Evolutionary conservation across 257 asterid species (phyloP).

Genomic region (Forsythia viridissima): DNA sequence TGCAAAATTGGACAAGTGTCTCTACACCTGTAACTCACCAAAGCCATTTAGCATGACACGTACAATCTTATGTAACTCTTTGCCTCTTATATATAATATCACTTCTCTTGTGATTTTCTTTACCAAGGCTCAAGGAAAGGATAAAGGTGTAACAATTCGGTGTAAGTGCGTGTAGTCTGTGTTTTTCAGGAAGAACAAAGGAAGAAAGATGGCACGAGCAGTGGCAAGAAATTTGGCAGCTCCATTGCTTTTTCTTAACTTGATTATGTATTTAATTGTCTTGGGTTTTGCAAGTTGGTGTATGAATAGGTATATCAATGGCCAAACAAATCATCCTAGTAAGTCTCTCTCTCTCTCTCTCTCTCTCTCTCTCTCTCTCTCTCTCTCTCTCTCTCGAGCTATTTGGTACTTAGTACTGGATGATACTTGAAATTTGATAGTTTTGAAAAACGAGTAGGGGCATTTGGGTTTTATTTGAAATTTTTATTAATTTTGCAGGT

Average conservation of each 20-base stretch:
- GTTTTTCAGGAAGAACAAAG: background rate
- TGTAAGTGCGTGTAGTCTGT: background rate
- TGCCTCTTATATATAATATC: slow-evolving; percentile 8
- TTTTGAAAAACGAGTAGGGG: no score
- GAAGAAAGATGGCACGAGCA: slow-evolving; percentile 61
- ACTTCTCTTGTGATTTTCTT: background rate
- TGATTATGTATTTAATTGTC: slow-evolving; percentile 67
- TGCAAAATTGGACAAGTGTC: slow-evolving; percentile 33
- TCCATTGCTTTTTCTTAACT: slow-evolving; percentile 73
- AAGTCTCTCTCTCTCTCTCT: slow-evolving; percentile 11
- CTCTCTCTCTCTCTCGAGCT: no score
- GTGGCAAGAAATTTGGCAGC: slow-evolving; percentile 76
- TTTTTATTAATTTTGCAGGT: slow-evolving; percentile 33
- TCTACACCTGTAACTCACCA: slow-evolving; percentile 32
- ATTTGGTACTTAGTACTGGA: background rate
- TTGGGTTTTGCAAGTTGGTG: slow-evolving; percentile 94
- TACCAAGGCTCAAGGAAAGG: background rate
- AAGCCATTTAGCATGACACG: slow-evolving; percentile 33
- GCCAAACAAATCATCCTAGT: slow-evolving; percentile 85
- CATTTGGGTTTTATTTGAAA: no score
- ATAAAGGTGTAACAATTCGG: background rate
- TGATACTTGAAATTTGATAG: no score
- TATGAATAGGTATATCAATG: slow-evolving; percentile 68
- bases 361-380: background rate
- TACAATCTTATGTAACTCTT: slow-evolving; percentile 9